Conservation (phyloP, 2,329 filamentous ascomycete genomes). For the Aspergillus oerlinghausenensis region DNA sequence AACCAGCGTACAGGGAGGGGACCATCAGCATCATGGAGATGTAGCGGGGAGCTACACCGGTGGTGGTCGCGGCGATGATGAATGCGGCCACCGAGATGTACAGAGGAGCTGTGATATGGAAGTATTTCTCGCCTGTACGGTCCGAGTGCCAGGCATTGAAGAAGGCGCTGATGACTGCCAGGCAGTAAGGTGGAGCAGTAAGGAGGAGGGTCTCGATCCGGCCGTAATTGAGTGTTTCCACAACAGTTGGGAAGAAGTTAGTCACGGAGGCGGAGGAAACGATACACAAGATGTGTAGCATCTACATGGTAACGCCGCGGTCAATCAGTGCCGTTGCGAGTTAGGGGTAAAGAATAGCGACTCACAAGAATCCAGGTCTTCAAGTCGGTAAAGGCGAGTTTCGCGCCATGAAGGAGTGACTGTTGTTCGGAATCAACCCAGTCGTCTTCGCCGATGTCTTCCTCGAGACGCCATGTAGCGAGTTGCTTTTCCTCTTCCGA, state of each 20-base stretch:
- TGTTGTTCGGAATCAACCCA: conserved; percentile 55
- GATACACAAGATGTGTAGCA: conserved; percentile 56
- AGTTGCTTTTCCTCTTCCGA: conserved; percentile 54
- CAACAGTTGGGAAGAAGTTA: conserved; percentile 68
- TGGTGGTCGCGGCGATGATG: conserved; percentile 64
- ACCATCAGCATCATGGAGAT: conserved; percentile 70
- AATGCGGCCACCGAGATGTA: conserved; percentile 60
- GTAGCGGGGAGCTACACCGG: conserved; percentile 58
- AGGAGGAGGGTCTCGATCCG: conserved; percentile 58
- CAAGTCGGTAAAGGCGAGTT: conserved; percentile 52
- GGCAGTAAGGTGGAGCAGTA: conserved; percentile 60
- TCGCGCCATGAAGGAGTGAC: conserved; percentile 47
- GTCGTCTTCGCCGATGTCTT: conserved; percentile 63
- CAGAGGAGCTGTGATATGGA: conserved; percentile 61
- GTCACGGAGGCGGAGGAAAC: conserved; percentile 57
- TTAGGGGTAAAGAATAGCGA: not conserved
- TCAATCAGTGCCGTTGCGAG: not conserved
- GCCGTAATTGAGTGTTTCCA: conserved; percentile 61
- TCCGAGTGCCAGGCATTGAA: conserved; percentile 68
- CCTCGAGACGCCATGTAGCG: conserved; percentile 58
- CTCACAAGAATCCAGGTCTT: conserved; percentile 58
- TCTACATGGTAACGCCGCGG: conserved; percentile 25
- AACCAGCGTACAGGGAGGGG: conserved; percentile 60
- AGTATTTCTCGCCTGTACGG: conserved; percentile 65
- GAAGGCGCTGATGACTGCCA: conserved; percentile 59